Base-by-base conservation (phyloP, 192 early-diverging fungal species). In the Rhizophlyctis rosea region DNA sequence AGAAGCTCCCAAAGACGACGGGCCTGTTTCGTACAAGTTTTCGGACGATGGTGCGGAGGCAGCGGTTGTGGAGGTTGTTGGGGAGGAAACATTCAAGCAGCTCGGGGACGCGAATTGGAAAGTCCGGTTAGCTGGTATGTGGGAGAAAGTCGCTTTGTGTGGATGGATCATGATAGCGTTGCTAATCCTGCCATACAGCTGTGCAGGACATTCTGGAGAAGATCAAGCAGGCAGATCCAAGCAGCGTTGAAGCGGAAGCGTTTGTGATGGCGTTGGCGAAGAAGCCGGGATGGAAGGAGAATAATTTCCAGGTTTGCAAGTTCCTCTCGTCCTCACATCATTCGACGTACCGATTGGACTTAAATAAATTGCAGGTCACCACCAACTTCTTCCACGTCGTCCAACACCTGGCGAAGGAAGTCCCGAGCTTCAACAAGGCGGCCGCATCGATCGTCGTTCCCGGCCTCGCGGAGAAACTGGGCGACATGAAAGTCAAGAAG, bases 211-310 rank as follows among this genome's bases (percentile, higher is more conserved):
- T 98, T 23, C 69, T 83, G 25, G 83, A 85, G 50, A 81, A 86
- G 30, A 61, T 98, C 27, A 78, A 67, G 36, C 83, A 35, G 69
- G 74, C 18, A 76, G 74, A 34, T 70, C 81, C 4, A 62, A 73
- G 27, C 2, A 61, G 64, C 5, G 58, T 92, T 3, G 88, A 92
- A 48, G 79, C 90, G 11, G 96, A 99, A 67, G 76, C 94, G 23
- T 75, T 99, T 28, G 79, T 91, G 4, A 83, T 91, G 23, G 81
- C 85, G 54, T 70, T 99, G 27, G 70, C 81, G 7, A 88, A 89
- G 47, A 92, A 90, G 30, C 93, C 93, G 0, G 94, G 95, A 3
- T 96, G 90, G 91, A 98, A 98, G 72, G 96, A 99, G 67, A 92
- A 83, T 79, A 99, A 99, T 75, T 98, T 98, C 70, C 95, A 99